phyloP scores from a whole-genome alignment of 148 eudicot genomes.

The Camellia lanceoleosa region DNA sequence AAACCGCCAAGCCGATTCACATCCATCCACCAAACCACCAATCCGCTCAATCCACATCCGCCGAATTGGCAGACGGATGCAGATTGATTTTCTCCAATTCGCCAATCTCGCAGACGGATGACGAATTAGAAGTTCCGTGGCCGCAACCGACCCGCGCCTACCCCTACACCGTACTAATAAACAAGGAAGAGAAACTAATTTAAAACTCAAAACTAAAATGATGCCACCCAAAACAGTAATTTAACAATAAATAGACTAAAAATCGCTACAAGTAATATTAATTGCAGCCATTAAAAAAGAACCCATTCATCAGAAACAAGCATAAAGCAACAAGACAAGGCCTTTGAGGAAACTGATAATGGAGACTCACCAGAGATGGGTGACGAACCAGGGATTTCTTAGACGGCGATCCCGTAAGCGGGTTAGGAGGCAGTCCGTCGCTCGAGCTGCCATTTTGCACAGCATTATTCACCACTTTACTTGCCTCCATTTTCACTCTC shows the following conservation, averaged over 20 bases:
- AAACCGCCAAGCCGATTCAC: too few relatives aligned
- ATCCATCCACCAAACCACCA: too few relatives aligned
- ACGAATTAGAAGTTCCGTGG: too few relatives aligned
- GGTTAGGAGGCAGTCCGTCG: conserved; percentile 63
- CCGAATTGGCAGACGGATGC: too few relatives aligned
- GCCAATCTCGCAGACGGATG: too few relatives aligned
- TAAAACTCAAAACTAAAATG: too few relatives aligned
- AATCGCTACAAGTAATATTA: neutral
- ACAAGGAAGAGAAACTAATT: too few relatives aligned
- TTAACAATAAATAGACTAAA: neutral
- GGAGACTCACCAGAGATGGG: conserved; percentile 56
- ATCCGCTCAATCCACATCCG: too few relatives aligned
- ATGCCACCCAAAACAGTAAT: too few relatives aligned
- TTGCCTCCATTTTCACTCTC: conserved; percentile 51
- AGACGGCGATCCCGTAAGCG: conserved; percentile 30
- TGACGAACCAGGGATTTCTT: conserved; percentile 58
- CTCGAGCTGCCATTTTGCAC: conserved; percentile 43
- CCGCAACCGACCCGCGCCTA: too few relatives aligned
- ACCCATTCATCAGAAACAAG: neutral
- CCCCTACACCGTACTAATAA: too few relatives aligned
- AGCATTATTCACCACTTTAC: conserved; percentile 32
- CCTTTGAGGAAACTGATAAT: neutral
- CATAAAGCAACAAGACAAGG: neutral
- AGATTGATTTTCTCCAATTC: too few relatives aligned
- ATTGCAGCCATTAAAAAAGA: neutral